phyloP scores from a whole-genome alignment of 2,329 filamentous ascomycete genomes.

The Claviceps digitariae region DNA sequence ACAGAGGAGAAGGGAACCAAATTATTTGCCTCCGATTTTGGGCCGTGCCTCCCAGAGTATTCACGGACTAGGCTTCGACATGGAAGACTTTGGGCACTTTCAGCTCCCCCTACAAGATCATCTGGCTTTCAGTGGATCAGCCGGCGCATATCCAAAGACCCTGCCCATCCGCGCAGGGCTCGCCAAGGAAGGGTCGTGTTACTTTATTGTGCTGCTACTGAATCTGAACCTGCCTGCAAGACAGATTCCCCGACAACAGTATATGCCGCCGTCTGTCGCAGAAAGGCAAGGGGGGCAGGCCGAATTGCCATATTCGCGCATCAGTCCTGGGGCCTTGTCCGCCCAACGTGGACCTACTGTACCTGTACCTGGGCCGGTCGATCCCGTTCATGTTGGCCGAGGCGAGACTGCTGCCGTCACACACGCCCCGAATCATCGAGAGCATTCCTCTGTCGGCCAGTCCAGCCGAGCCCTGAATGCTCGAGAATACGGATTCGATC shows the following conservation, averaged over 20 bases:
- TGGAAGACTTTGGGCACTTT: slow-evolving; percentile 39
- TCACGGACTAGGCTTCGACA: slow-evolving; percentile 37
- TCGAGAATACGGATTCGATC: background rate
- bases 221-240: slow-evolving; percentile 21
- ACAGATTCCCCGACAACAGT: slow-evolving; percentile 24
- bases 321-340: slow-evolving; percentile 19
- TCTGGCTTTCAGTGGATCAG: slow-evolving; percentile 36
- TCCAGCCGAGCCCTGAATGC: background rate
- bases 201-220: slow-evolving; percentile 43
- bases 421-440: background rate
- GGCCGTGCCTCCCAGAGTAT: slow-evolving; percentile 41
- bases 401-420: slow-evolving; percentile 13
- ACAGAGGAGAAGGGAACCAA: slow-evolving; percentile 42
- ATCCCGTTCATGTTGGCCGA: slow-evolving; percentile 28
- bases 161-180: slow-evolving; percentile 41
- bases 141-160: slow-evolving; percentile 36
- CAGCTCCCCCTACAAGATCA: slow-evolving; percentile 40
- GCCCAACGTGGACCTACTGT: slow-evolving; percentile 25
- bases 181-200: slow-evolving; percentile 47
- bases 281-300: slow-evolving; percentile 28
- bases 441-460: background rate
- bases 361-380: slow-evolving; percentile 27
- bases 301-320: slow-evolving; percentile 25
- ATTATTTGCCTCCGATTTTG: slow-evolving; percentile 52
- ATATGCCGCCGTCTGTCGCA: slow-evolving; percentile 26